Percentiles rank a stretch among this genome's conserved stretches.
phyloP scores from a whole-genome alignment of 805 yeast species.

The Zygoascus bituminiphila region DNA sequence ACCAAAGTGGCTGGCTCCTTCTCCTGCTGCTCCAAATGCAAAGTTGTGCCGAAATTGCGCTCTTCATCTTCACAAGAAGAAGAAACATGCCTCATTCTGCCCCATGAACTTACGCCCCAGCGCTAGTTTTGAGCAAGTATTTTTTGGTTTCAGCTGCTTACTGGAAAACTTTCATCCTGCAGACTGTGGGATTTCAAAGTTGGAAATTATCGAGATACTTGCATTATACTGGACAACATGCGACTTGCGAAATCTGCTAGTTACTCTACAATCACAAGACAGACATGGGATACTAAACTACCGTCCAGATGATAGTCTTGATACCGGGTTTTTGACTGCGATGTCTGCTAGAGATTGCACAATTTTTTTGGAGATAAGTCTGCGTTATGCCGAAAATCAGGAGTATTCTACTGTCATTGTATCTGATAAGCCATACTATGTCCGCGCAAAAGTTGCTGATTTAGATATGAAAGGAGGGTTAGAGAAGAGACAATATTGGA shows the following conservation, averaged over 20 bases:
- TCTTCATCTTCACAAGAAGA: slow-evolving; percentile 23
- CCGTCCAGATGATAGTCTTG: slow-evolving; percentile 26
- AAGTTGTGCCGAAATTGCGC: slow-evolving; percentile 53
- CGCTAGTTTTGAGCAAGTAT: slow-evolving; percentile 16
- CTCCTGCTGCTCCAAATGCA: slow-evolving; percentile 33
- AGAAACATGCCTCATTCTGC: slow-evolving; percentile 35
- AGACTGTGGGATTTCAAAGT: neutral
- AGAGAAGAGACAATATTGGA: slow-evolving; percentile 41
- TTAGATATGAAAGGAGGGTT: slow-evolving; percentile 41
- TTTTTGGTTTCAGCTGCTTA: slow-evolving; percentile 27
- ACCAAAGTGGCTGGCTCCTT: slow-evolving; percentile 53
- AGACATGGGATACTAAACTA: slow-evolving; percentile 21
- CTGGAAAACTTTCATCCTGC: slow-evolving; percentile 12
- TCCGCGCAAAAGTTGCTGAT: slow-evolving; percentile 41
- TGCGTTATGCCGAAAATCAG: slow-evolving; percentile 17
- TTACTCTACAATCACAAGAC: slow-evolving; percentile 23
- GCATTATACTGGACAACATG: slow-evolving; percentile 11
- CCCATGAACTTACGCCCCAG: slow-evolving; percentile 36
- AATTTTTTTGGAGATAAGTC: slow-evolving; percentile 35
- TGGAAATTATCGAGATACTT: slow-evolving; percentile 18
- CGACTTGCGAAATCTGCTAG: slow-evolving; percentile 23
- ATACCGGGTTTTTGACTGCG: slow-evolving; percentile 30
- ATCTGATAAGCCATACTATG: slow-evolving; percentile 18
- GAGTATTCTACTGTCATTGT: neutral
- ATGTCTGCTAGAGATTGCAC: slow-evolving; percentile 57